Conservation (phyloP, 148 eudicot species). For the Arbutus unedo region DNA sequence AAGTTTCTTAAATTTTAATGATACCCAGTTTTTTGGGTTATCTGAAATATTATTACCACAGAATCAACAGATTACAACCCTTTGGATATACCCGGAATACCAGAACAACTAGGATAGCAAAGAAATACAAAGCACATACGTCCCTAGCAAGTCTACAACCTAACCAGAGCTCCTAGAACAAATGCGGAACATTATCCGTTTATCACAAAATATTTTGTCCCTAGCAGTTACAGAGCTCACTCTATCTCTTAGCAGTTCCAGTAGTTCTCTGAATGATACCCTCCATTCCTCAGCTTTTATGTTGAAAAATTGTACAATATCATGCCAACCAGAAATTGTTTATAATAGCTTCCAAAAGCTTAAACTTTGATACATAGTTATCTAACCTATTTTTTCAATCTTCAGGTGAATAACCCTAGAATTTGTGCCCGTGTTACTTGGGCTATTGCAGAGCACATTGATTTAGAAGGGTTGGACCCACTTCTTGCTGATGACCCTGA, state of each 20-base stretch:
- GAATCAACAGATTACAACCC: not conserved
- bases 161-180: not conserved
- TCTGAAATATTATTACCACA: not conserved
- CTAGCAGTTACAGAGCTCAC: not conserved
- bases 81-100: not conserved
- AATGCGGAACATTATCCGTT: not conserved
- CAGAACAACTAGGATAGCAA: not conserved
- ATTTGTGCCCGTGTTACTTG: slow-evolving; percentile 81
- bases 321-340: not conserved
- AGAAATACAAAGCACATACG: not conserved
- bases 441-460: slow-evolving; percentile 91
- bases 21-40: not conserved
- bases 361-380: not conserved
- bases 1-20: not conserved
- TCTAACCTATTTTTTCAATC: slow-evolving; percentile 16
- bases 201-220: not conserved
- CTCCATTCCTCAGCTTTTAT: not conserved
- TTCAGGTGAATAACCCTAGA: slow-evolving; percentile 90
- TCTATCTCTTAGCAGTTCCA: not conserved
- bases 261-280: not conserved
- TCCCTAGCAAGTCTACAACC: not conserved
- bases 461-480: slow-evolving; percentile 94
- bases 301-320: not conserved
- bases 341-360: not conserved
- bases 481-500: slow-evolving; percentile 97